Evolutionary conservation across 306 rosid genomes (phyloP), one percentile per base, ranked within the genome.

Genomic region (Cicer arietinum): DNA sequence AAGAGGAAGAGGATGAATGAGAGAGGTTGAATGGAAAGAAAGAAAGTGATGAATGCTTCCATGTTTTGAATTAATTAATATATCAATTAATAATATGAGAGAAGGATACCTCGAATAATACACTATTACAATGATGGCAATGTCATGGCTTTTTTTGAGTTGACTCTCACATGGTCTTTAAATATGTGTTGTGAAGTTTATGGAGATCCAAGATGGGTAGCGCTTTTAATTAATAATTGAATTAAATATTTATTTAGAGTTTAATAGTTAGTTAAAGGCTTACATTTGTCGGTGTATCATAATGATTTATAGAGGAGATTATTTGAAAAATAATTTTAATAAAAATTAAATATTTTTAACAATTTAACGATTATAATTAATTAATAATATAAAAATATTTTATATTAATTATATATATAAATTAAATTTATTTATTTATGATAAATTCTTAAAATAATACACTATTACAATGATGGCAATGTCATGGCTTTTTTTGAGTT

Each of bases 1-100:
- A 86, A 0, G 8, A 85, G 35, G 1, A 89, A 22, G 65, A 88
- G 59, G 77, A 83, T 50, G 71, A 83, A 4, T 18, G 71, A 52
- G 20, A 82, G 67, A 16, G 80, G 79, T 5, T 79, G 71, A 7
- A 81, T 70, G 22, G 82, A 69, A 63, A 75, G 69, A 75, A 82
- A 50, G 67, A 64, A 41, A 69, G 73, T 71, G 72, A 65, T 42
- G 52, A 83, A 7, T 53, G 48, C 67, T 45, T 43, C 77, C 96
- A 85, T 90, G 8, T 84, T 69, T 61, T 64, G 67, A 53, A 18
- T 50, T 8, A 60, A 7, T 30, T 30, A 30, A 30, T 30, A 30
- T 16, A 67, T 40, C 42, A 39, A 53, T 20, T 14, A 14, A 20
- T 54, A 48, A 64, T 25, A 69, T 30, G 76, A 74, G 59, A 71